Evolutionary conservation across 2,329 filamentous ascomycete species (phyloP).

Genomic region (Ascocoryne sarcoides): DNA sequence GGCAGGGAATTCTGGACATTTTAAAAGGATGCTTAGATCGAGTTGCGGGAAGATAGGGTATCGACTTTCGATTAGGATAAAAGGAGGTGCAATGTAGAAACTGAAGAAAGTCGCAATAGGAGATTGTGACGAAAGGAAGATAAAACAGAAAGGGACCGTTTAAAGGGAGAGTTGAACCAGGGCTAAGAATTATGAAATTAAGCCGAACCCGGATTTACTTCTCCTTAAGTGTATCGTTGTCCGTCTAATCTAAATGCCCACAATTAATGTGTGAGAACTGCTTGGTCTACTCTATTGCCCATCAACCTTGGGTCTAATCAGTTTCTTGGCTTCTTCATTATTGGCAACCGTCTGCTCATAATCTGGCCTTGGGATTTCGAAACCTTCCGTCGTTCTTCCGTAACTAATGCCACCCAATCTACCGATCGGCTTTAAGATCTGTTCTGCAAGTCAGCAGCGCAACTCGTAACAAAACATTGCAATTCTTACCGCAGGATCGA

Average conservation of each 20-base stretch:
- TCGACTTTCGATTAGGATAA: background rate
- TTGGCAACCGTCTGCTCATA: slow-evolving; percentile 35
- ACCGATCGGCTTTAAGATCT: slow-evolving; percentile 66
- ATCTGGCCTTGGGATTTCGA: slow-evolving; percentile 61
- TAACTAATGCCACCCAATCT: slow-evolving; percentile 85
- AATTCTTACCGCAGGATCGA: slow-evolving; percentile 64
- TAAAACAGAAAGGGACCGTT: background rate
- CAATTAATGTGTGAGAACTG: too few relatives aligned
- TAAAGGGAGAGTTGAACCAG: background rate
- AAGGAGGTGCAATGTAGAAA: background rate
- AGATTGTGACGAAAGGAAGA: background rate
- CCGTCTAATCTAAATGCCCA: too few relatives aligned
- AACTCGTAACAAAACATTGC: too few relatives aligned
- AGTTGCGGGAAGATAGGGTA: background rate
- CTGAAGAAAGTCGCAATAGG: background rate
- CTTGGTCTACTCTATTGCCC: slow-evolving; percentile 34
- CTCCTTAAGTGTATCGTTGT: too few relatives aligned
- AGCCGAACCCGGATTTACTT: background rate
- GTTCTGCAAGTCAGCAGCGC: slow-evolving; percentile 12
- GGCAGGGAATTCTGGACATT: slow-evolving; percentile 52
- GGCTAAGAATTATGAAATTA: background rate
- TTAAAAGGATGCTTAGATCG: background rate
- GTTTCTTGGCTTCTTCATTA: slow-evolving; percentile 46
- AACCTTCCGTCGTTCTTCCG: slow-evolving; percentile 55
- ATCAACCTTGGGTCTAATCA: slow-evolving; percentile 40